Evolutionary conservation across 2,329 filamentous ascomycete genomes (phyloP).

Genomic region (Aspergillus intermedius): DNA sequence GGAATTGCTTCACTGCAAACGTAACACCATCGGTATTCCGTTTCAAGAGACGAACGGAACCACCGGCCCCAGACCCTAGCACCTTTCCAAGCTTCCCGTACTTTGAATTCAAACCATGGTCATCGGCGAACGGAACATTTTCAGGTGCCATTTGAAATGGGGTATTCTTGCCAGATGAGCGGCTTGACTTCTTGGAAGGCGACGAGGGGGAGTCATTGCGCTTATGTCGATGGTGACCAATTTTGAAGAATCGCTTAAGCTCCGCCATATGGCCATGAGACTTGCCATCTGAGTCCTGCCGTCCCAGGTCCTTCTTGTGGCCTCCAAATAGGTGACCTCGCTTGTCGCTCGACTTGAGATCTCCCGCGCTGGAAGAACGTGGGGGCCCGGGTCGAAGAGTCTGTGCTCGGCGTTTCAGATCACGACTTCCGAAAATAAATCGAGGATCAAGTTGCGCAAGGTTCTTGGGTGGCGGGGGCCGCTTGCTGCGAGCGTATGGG

Average conservation of each 20-base stretch:
- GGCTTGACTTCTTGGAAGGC: constrained; percentile 49
- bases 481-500: constrained; percentile 76
- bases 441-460: constrained; percentile 66
- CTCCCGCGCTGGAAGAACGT: constrained; percentile 40
- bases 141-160: constrained; percentile 46
- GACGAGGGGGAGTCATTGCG: constrained; percentile 57
- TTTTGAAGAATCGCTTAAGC: constrained; percentile 90
- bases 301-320: constrained; percentile 45
- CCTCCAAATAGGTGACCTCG: constrained; percentile 50
- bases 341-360: constrained; percentile 43
- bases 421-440: constrained; percentile 75
- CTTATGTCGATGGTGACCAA: constrained; percentile 61
- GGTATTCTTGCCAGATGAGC: constrained; percentile 48
- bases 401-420: constrained; percentile 58
- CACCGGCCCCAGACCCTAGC: constrained; percentile 86
- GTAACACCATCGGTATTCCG: constrained; percentile 85
- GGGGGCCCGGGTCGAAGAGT: constrained; percentile 38
- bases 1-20: constrained; percentile 96
- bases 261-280: constrained; percentile 78
- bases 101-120: constrained; percentile 81
- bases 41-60: constrained; percentile 91
- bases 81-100: constrained; percentile 96
- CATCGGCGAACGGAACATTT: constrained; percentile 80
- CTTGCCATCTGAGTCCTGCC: constrained; percentile 45
- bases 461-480: constrained; percentile 62